Conservation (phyloP, 2,329 filamentous ascomycete species). For the Cordyceps cateniannulata region DNA sequence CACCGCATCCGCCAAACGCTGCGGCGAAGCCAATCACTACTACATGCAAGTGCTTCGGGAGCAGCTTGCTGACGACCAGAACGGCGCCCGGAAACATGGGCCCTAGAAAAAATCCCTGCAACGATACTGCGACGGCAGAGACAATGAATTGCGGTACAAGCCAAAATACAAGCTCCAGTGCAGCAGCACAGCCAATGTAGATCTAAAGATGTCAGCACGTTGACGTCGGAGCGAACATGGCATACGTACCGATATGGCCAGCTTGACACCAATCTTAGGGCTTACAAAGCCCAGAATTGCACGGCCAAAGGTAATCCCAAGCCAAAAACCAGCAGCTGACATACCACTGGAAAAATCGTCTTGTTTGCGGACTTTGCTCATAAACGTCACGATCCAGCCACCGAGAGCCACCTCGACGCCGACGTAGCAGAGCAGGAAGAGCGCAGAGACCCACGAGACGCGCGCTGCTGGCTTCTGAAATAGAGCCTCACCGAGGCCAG, state of each 20-base stretch:
- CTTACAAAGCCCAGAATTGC: constrained; percentile 72
- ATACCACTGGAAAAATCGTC: constrained; percentile 66
- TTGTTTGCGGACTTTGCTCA: constrained; percentile 69
- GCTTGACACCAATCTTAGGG: constrained; percentile 64
- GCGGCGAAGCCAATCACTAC: constrained; percentile 70
- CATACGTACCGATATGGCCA: constrained; percentile 43
- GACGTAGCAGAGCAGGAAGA: constrained; percentile 74
- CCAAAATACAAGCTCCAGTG: constrained; percentile 69
- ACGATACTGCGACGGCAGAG: constrained; percentile 61
- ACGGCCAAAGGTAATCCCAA: constrained; percentile 70
- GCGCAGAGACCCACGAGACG: constrained; percentile 63
- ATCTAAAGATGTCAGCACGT: constrained; percentile 23
- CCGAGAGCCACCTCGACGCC: constrained; percentile 70
- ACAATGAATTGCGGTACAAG: constrained; percentile 72
- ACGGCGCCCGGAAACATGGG: constrained; percentile 70
- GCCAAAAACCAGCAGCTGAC: constrained; percentile 76
- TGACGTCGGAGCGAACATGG: not conserved
- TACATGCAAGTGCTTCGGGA: constrained; percentile 70
- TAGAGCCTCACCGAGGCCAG: constrained; percentile 26
- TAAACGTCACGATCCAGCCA: constrained; percentile 78
- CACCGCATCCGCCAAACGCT: constrained; percentile 68
- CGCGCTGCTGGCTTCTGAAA: constrained; percentile 35
- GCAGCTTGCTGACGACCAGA: constrained; percentile 59
- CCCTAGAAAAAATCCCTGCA: constrained; percentile 75
- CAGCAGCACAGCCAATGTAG: constrained; percentile 61